A percentile compares a stretch with the other conserved stretches of the same genome.
Conservation (phyloP, 2,329 filamentous ascomycete genomes). For the Endoconidiophora polonica region DNA sequence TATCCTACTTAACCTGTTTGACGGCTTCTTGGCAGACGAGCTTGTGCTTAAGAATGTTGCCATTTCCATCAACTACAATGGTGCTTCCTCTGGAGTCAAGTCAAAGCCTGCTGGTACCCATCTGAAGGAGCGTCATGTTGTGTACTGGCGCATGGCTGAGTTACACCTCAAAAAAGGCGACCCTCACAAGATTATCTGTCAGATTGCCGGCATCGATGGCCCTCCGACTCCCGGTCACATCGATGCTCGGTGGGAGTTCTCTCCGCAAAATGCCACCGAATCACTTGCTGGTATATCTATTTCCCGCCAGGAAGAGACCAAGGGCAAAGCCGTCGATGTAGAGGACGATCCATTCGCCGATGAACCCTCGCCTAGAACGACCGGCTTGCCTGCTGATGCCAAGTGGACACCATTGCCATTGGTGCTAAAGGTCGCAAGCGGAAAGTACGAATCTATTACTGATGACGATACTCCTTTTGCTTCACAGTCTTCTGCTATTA, state of each 20-base stretch:
- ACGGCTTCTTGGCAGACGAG: conserved; percentile 2
- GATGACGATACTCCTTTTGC: conserved; percentile 23
- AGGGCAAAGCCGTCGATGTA: conserved; percentile 30
- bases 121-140: conserved; percentile 55
- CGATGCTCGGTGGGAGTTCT: conserved; percentile 66
- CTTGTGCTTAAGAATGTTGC: conserved; percentile 49
- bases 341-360: conserved; percentile 55
- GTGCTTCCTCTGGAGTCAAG: conserved; percentile 49
- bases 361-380: conserved; percentile 15
- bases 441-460: conserved; percentile 45
- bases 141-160: conserved; percentile 69
- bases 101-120: conserved; percentile 70
- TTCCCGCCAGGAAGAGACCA: conserved; percentile 34
- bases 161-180: conserved; percentile 31
- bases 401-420: conserved; percentile 52
- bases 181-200: conserved; percentile 63
- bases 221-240: conserved; percentile 58
- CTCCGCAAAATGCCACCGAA: conserved; percentile 18
- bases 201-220: conserved; percentile 56
- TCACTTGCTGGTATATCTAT: conserved; percentile 41
- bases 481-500: conserved; percentile 6
- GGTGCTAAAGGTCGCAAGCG: conserved; percentile 52
- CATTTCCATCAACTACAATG: conserved; percentile 55
- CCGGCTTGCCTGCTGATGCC: conserved; percentile 17
- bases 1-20: conserved; percentile 25